Evolutionary conservation across 1,139 yeast species (phyloP), one percentile per base, ranked within the genome.

Genomic region (Taiozyma onychis): DNA sequence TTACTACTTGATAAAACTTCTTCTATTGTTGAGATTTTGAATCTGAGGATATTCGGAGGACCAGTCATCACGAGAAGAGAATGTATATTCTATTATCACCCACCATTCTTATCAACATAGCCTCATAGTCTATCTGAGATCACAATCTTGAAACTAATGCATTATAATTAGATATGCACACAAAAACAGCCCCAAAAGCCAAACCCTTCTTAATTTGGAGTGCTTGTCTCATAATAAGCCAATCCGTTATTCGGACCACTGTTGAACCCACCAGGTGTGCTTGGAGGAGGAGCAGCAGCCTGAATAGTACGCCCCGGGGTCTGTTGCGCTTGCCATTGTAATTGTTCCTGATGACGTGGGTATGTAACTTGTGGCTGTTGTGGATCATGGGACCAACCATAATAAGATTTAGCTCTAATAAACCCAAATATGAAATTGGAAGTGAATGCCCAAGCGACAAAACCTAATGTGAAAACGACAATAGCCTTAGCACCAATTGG

Each of bases 401-500:
- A 68, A 51, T 67, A 68, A 1, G 67, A 59, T 48, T 66, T 67
- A 1, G 70, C 73, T 45, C 72, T 58, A 16, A 70, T 56, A 46
- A 69, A 71, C 0, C 75, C 75, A 54, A 67, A 69, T 7, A 69
- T 52, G 50, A 71, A 67, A 48, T 72, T 72, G 2, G 67, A 66
- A 4, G 67, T 50, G 50, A 69, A 70, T 14, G 62, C 57, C 64
- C 64, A 60, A 3, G 56, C 57, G 2, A 59, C 39, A 39, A 62
- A 51, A 3, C 58, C 60, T 39, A 59, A 21, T 2, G 51, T 55
- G 47, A 57, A 58, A 2, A 82, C 71, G 10, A 74, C 37, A 51
- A 81, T 73, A 18, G 85, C 79, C 60, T 83, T 78, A 37, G 75
- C 62, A 4, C 86, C 82, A 44, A 86, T 74, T 0, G 88, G 87